phyloP scores from a whole-genome alignment of 1,284 basidiomycete species.

The Prillingera fragicola region DNA sequence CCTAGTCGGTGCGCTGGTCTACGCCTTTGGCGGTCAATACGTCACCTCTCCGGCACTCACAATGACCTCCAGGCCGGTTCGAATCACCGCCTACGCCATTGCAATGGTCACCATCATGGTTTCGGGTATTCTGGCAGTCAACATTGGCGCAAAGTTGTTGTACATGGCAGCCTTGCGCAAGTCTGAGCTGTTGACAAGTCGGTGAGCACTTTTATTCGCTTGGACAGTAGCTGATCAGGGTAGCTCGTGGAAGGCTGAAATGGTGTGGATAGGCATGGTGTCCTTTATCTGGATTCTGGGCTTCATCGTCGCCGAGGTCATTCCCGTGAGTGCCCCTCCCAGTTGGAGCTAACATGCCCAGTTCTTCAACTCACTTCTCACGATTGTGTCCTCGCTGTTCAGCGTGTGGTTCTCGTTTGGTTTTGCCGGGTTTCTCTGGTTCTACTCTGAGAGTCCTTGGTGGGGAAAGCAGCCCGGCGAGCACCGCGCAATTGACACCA shows the following conservation, averaged over 20 bases:
- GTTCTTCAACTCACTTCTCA: constrained; percentile 42
- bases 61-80: constrained; percentile 25
- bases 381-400: constrained; percentile 40
- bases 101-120: constrained; percentile 34
- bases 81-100: constrained; percentile 27
- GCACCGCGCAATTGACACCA: constrained; percentile 12
- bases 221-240: too few relatives aligned
- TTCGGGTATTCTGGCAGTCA: constrained; percentile 31
- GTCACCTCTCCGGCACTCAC: constrained; percentile 29
- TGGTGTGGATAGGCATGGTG: constrained; percentile 29
- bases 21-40: constrained; percentile 32
- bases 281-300: constrained; percentile 29
- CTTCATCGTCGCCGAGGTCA: constrained; percentile 30
- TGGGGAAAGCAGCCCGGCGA: constrained; percentile 14
- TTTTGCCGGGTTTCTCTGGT: constrained; percentile 35
- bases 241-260: constrained; percentile 21
- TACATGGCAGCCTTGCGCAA: constrained; percentile 27
- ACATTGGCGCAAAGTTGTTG: constrained; percentile 33
- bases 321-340: constrained; percentile 15
- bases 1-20: constrained; percentile 27
- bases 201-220: too few relatives aligned
- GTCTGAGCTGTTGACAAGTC: constrained; percentile 23
- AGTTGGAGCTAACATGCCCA: not conserved
- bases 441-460: constrained; percentile 28
- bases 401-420: constrained; percentile 42